Conservation (phyloP, 2,329 filamentous ascomycete species). For the Claviceps maximensis region DNA sequence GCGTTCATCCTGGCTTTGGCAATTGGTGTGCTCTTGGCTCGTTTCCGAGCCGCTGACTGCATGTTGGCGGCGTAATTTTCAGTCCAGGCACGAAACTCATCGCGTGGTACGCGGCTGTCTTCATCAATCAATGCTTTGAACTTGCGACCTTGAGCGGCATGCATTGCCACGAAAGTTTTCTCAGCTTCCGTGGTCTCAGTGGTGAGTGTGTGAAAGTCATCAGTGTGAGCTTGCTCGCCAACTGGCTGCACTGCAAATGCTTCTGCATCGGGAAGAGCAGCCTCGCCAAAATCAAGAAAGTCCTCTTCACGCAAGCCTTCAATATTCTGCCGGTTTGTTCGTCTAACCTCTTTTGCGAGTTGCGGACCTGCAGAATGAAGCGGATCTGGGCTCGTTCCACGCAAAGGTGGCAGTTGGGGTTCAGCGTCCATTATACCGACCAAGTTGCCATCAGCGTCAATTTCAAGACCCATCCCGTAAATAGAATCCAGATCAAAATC, state of each 20-base stretch:
- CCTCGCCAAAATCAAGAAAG: slow-evolving; percentile 24
- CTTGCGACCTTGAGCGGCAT: slow-evolving; percentile 15
- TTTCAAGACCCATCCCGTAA: slow-evolving; percentile 31
- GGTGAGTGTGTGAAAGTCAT: slow-evolving; percentile 9
- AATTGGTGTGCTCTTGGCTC: slow-evolving; percentile 12
- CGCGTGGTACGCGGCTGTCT: slow-evolving; percentile 21
- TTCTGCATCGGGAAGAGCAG: slow-evolving; percentile 24
- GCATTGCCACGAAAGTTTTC: slow-evolving; percentile 9
- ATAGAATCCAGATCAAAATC: slow-evolving; percentile 24
- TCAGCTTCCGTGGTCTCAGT: slow-evolving; percentile 13
- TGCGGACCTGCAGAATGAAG: background rate
- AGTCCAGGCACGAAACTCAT: slow-evolving; percentile 27
- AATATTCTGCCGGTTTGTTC: background rate
- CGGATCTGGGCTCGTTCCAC: slow-evolving; percentile 2
- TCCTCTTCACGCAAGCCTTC: slow-evolving; percentile 4
- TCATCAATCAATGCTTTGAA: slow-evolving; percentile 18
- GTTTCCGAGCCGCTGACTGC: slow-evolving; percentile 21
- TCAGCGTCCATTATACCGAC: slow-evolving; percentile 28
- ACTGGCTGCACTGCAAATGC: slow-evolving; percentile 17
- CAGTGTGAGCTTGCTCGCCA: slow-evolving; percentile 5
- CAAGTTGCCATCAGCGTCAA: slow-evolving; percentile 39
- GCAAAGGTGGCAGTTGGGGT: slow-evolving; percentile 29
- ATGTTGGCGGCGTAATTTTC: slow-evolving; percentile 41
- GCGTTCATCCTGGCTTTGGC: slow-evolving; percentile 28
- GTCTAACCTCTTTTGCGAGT: background rate